These are phyloP conservation scores for Trichoderma afroharzianum DNA, from an alignment of 2,329 filamentous ascomycete species.

Conservation along the genomic window DNA sequence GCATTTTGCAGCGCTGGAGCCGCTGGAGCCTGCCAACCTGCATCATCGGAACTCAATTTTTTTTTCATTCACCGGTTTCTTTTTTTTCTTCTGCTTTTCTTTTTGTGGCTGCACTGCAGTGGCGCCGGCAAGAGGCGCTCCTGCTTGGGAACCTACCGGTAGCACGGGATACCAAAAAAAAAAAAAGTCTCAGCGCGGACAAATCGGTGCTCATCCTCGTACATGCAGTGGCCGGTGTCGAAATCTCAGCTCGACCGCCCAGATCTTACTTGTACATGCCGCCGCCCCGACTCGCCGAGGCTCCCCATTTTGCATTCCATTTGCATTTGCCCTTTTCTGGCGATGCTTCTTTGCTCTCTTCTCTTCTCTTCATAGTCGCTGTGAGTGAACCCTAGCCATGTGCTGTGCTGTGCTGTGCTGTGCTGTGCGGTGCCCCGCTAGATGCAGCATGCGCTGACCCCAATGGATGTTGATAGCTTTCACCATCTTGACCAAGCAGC, in stretches of 20 bases:
- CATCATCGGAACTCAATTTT: neutral
- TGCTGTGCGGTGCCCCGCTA: conserved; percentile 9
- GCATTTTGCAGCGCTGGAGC: neutral
- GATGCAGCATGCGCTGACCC: conserved; percentile 7
- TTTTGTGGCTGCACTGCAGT: conserved; percentile 11
- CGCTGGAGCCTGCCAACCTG: neutral
- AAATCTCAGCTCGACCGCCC: neutral
- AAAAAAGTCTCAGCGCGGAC: neutral
- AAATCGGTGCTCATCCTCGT: neutral
- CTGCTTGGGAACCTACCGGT: neutral
- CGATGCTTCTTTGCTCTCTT: conserved; percentile 1
- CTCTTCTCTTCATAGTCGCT: conserved; percentile 4
- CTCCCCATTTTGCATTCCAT: neutral
- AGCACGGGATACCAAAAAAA: neutral
- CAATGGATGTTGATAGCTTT: conserved; percentile 11
- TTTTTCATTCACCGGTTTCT: neutral
- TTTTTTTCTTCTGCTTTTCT: neutral
- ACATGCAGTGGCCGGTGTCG: neutral
- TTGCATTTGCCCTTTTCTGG: neutral
- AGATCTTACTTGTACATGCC: neutral
- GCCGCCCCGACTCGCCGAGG: neutral
- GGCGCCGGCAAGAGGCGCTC: conserved; percentile 8
- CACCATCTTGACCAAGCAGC: conserved; percentile 9
- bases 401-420: neutral
- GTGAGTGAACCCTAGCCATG: conserved; percentile 7